Base-by-base conservation (phyloP, 169 alveolate genomes). In the Besnoitia besnoiti region DNA sequence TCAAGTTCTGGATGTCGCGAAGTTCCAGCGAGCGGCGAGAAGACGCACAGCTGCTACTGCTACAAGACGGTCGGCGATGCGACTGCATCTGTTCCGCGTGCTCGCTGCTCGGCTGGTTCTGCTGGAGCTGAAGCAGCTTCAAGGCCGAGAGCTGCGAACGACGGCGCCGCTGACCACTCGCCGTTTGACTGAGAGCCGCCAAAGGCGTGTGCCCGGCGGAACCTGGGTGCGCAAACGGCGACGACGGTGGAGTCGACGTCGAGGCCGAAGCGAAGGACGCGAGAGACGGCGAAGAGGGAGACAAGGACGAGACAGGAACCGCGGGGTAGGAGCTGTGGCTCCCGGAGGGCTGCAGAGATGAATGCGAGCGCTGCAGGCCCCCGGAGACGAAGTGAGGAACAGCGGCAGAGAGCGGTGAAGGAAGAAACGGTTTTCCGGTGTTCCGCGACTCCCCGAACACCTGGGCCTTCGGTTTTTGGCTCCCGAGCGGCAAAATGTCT, bases 91-190 rank as follows among this genome's bases (percentile, higher is more conserved):
- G 49, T 21, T 30, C 35, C 87, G 50, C 37, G 3, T 42, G 33
- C 50, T 0, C 44, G 46, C 8, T 30, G 3, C 80, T 42, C 37
- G 50, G n/a, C 30, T 30, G 87, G 59, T 77, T 55, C 35, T 77
- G 46, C 85, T 16, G 87, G 61, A 40, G 39, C 87, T 40, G 87
- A 37, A 77, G 87, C 27, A 77, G 87, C 59, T 37, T 77, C 87
- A 77, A 37, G 3, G 87, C 49, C 2, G 61, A 77, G 35, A 77
- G 55, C n/a, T 42, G 87, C 2, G 39, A 21, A 39, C 59, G n/a
- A 51, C 33, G 55, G 33, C 61, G 59, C 59, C 61, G 19, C 47
- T 42, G 80, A 1, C n/a, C 42, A 14, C 80, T 24, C 39, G 24
- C n/a, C 44, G 24, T 24, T 35, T 16, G 77, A n/a, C 30, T n/a